Evolutionary conservation across 441 rosid genomes (phyloP).

Genomic region (Jatropha podagrica): DNA sequence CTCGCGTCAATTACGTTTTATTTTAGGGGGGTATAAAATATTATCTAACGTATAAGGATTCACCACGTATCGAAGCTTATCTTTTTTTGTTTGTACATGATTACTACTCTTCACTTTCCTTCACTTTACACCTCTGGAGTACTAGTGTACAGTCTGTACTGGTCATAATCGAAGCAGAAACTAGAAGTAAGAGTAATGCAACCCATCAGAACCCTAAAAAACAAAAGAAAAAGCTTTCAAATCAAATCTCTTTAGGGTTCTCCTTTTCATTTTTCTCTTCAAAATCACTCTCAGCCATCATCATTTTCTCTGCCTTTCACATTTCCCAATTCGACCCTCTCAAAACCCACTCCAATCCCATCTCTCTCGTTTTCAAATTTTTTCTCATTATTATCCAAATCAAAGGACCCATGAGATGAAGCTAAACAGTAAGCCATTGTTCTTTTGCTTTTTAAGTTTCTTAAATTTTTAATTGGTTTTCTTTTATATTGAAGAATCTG

Average conservation of each 20-base stretch:
- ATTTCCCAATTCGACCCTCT: conserved; percentile 17
- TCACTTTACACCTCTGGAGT: conserved; percentile 12
- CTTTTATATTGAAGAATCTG: not conserved
- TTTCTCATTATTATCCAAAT: conserved; percentile 6
- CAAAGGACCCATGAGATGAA: conserved; percentile 12
- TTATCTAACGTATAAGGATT: too few relatives aligned
- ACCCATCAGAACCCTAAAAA: conserved; percentile 7
- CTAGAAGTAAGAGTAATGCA: not conserved
- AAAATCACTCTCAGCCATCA: not conserved
- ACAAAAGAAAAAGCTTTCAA: not conserved
- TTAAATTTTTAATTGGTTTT: not conserved
- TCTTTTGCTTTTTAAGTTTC: not conserved
- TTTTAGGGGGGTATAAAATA: too few relatives aligned
- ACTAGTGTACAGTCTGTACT: conserved; percentile 11
- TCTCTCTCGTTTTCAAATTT: conserved; percentile 14
- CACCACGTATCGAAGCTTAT: conserved; percentile 1
- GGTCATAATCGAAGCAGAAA: conserved; percentile 7
- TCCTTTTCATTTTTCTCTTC: not conserved
- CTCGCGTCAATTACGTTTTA: too few relatives aligned
- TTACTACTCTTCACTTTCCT: not conserved
- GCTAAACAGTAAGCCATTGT: not conserved
- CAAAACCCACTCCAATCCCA: not conserved
- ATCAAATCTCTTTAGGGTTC: not conserved
- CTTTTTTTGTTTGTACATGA: not conserved
- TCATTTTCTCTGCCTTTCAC: conserved; percentile 12